Base-by-base conservation (phyloP, 805 yeast species). In the Ogataea degrootiae region DNA sequence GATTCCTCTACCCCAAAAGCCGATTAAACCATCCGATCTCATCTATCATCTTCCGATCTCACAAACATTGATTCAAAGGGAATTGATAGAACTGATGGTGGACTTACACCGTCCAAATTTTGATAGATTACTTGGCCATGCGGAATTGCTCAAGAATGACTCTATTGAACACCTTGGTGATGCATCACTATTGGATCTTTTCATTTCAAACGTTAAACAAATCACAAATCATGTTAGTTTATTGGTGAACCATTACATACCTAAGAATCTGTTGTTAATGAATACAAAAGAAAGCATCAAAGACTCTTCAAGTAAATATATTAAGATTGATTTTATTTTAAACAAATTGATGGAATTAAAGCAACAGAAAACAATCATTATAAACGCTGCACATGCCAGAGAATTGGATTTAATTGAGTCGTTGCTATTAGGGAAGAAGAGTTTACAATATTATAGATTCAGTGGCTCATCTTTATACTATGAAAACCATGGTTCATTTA, bases 321-420 rank as follows among this genome's bases (percentile, higher is more conserved):
- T 67, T 49, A 67, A 75, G 41, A 71, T 84, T 51, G 81, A 83
- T 55, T 65, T 71, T 35, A 54, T 84, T 4, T 56, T 79, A 19
- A 75, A 74, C 43, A 47, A 52, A 47, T 67, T 54, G 61, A 65
- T 53, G 57, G 52, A 61, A 47, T 38, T 48, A 19, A 50, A 54
- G 12, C 48, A 49, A 36, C 38, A 49, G 2, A 61, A 56, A 23
- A 62, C 71, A 14, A 55, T 75, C 4, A 60, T 73, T 5, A 70
- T 86, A 11, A 76, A 82, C 3, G 84, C 89, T 0, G 74, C 77
- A 35, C 77, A 73, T 56, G 73, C 83, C 21, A 82, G 84, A 58
- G 94, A 86, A 58, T 62, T 86, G 51, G 95, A 90, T 59, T 67
- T 90, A 41, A 72, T 90, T 6, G 97, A 90, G 63, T 86, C 91